These are phyloP conservation scores for Trichosanthes cucumerina DNA, from an alignment of 306 rosid species.

Conservation along the genomic window DNA sequence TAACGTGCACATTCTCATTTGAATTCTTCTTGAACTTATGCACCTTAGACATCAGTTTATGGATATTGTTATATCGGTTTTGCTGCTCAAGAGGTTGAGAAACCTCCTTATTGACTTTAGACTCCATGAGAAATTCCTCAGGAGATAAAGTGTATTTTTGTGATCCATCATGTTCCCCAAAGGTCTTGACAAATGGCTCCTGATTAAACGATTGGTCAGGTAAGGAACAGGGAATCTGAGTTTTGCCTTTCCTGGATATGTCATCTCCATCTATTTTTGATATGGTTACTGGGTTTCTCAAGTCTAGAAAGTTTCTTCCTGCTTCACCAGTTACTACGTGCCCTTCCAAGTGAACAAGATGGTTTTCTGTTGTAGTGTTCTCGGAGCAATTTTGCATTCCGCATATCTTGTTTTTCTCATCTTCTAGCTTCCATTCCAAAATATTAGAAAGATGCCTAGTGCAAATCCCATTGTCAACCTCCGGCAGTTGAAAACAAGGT, in stretches of 20 bases:
- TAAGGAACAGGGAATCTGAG: slow-evolving; percentile 10
- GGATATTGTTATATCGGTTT: slow-evolving; percentile 21
- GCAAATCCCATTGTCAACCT: slow-evolving; percentile 4
- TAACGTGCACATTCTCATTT: slow-evolving; percentile 2
- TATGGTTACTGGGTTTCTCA: background rate
- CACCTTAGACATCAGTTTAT: slow-evolving; percentile 15
- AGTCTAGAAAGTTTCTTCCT: slow-evolving; percentile 12
- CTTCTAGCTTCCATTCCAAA: slow-evolving; percentile 17
- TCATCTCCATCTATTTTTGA: slow-evolving; percentile 21
- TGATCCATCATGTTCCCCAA: slow-evolving; percentile 20
- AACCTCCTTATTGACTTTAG: slow-evolving; percentile 18
- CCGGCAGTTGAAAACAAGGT: slow-evolving; percentile 5
- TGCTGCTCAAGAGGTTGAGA: slow-evolving; percentile 14
- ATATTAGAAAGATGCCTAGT: slow-evolving; percentile 12
- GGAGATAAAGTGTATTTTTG: slow-evolving; percentile 13
- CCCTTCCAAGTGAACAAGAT: slow-evolving; percentile 18
- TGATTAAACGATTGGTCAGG: slow-evolving; percentile 13
- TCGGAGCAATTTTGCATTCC: slow-evolving; percentile 1
- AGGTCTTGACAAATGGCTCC: slow-evolving; percentile 21
- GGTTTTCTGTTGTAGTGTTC: slow-evolving; percentile 12
- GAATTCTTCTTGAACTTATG: slow-evolving; percentile 25
- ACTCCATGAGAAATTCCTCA: slow-evolving; percentile 18
- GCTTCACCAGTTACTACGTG: slow-evolving; percentile 14
- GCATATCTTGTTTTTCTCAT: slow-evolving; percentile 13
- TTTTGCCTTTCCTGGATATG: slow-evolving; percentile 13